phyloP scores from a whole-genome alignment of 139 green algal species.

The Cymbomonas tetramitiformis region DNA sequence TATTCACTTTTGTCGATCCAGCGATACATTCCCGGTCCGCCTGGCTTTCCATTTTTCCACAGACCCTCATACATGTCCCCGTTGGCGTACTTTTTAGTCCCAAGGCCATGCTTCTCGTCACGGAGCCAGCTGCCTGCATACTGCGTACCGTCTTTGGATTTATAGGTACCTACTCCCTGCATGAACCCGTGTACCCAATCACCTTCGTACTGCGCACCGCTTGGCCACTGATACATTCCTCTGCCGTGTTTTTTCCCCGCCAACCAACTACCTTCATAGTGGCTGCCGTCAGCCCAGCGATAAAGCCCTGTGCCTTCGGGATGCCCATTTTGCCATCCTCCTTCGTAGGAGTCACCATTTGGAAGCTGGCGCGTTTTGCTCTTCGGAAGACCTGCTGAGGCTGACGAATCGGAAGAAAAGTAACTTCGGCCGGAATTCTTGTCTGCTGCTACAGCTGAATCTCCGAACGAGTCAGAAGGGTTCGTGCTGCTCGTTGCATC shows the following conservation, averaged over 20 bases:
- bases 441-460: no score
- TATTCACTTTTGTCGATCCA: slow-evolving; percentile 59
- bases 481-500: no score
- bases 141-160: slow-evolving; percentile 3
- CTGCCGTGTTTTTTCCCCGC: slow-evolving; percentile 17
- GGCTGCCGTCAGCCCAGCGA: not conserved
- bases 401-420: no score
- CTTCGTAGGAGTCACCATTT: slow-evolving; percentile 20
- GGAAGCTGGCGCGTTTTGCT: no score
- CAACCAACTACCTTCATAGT: slow-evolving; percentile 19
- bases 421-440: no score
- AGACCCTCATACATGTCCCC: slow-evolving; percentile 33
- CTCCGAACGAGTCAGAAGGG: no score
- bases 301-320: not conserved
- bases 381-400: no score
- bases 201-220: slow-evolving; percentile 27
- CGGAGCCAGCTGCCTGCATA: slow-evolving; percentile 18
- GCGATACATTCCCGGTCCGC: slow-evolving; percentile 21
- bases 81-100: slow-evolving; percentile 24
- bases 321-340: not conserved
- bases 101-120: slow-evolving; percentile 20
- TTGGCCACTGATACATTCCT: slow-evolving; percentile 28
- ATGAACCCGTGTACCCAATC: slow-evolving; percentile 30
- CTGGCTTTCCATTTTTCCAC: slow-evolving; percentile 22
- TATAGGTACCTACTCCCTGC: slow-evolving; percentile 24